These are phyloP conservation scores for Leccinum disarticulatum DNA, from an alignment of 768 basidiomycete genomes.

Conservation along the genomic window DNA sequence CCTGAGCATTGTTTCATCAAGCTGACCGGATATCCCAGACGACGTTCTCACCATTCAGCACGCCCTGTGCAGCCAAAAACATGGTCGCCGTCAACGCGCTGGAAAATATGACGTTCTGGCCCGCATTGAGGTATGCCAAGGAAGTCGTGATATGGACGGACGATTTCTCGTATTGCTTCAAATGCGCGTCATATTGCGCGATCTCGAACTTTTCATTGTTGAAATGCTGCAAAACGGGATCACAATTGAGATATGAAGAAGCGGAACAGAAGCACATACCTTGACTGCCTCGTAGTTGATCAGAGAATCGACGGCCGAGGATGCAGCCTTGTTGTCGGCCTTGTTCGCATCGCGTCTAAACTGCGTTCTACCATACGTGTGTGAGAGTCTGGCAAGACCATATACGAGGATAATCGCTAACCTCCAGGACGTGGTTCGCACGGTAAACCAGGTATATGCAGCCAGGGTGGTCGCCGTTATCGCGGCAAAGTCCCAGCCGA, in stretches of 20 bases:
- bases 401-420: conserved; percentile 30
- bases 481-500: conserved; percentile 96
- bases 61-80: conserved; percentile 94
- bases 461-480: conserved; percentile 83
- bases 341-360: conserved; percentile 95
- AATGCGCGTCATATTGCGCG: conserved; percentile 86
- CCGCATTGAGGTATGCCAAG: conserved; percentile 90
- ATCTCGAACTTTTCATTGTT: conserved; percentile 96
- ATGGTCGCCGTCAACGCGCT: conserved; percentile 91
- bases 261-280: conserved; percentile 41
- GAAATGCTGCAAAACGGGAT: conserved; percentile 65
- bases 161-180: conserved; percentile 84
- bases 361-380: conserved; percentile 57
- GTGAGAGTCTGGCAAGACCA: background rate
- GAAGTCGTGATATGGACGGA: conserved; percentile 95
- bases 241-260: background rate
- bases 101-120: conserved; percentile 96
- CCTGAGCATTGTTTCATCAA: conserved; percentile 45
- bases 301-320: conserved; percentile 89
- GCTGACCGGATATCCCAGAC: background rate
- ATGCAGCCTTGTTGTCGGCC: conserved; percentile 96
- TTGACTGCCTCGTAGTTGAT: conserved; percentile 99
- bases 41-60: conserved; percentile 67
- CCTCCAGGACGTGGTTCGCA: conserved; percentile 96
- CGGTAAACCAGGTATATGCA: conserved; percentile 96